phyloP scores from a whole-genome alignment of 2,329 filamentous ascomycete genomes.

The Pseudogymnoascus sp. region DNA sequence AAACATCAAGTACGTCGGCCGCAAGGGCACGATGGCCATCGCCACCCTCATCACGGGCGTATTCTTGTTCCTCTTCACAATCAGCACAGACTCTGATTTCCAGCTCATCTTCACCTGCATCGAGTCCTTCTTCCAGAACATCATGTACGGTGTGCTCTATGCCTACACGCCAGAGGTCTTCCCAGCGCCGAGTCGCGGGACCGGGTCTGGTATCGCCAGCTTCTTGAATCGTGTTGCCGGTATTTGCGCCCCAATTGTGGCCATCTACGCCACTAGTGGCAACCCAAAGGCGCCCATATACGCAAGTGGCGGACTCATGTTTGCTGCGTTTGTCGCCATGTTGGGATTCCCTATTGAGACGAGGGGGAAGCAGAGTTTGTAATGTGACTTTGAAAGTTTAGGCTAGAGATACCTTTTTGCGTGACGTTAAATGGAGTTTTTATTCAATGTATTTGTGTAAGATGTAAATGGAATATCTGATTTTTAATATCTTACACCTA shows the following conservation, averaged over 20 bases:
- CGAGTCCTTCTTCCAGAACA: constrained; percentile 65
- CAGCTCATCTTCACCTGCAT: constrained; percentile 60
- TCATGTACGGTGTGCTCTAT: constrained; percentile 70
- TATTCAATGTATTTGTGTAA: not conserved
- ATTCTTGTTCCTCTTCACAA: constrained; percentile 55
- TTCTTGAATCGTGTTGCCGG: constrained; percentile 62
- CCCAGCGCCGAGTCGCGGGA: constrained; percentile 62
- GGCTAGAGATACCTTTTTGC: not conserved
- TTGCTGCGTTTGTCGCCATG: constrained; percentile 52
- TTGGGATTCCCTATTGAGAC: constrained; percentile 56
- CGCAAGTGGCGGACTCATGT: constrained; percentile 46
- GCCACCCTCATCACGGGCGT: constrained; percentile 60
- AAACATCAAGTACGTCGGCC: constrained; percentile 56
- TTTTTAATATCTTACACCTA: no score
- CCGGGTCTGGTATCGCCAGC: constrained; percentile 63
- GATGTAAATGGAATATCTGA: no score
- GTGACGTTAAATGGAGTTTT: not conserved
- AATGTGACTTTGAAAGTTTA: constrained; percentile 8
- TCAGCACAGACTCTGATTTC: constrained; percentile 45
- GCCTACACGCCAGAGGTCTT: constrained; percentile 73
- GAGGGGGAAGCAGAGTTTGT: constrained; percentile 49
- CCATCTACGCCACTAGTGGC: constrained; percentile 36
- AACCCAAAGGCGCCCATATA: constrained; percentile 50
- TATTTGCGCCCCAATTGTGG: constrained; percentile 60
- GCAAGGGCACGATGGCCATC: constrained; percentile 61